Conservation (phyloP, 768 basidiomycete genomes). For the Asterophora parasitica region DNA sequence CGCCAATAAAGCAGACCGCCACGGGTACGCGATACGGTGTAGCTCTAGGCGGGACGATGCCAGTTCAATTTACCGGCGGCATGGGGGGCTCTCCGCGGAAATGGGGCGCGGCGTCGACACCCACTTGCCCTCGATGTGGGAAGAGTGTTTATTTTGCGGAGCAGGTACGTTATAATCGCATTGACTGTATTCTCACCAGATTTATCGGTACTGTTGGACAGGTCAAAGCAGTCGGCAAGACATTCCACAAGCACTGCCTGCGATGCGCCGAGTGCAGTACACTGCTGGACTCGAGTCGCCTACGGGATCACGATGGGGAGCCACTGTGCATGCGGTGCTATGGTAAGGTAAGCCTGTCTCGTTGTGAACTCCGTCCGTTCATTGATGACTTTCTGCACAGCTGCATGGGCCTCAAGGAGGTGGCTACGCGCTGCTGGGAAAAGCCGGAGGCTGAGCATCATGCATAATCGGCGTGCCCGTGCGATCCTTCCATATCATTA, state of each 20-base stretch:
- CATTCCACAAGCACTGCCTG: constrained; percentile 73
- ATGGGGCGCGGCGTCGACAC: constrained; percentile 51
- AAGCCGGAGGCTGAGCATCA: constrained; percentile 26
- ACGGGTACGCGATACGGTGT: constrained; percentile 69
- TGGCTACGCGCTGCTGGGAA: constrained; percentile 68
- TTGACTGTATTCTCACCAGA: background rate
- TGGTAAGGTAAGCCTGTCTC: constrained; percentile 43
- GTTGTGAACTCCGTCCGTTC: background rate
- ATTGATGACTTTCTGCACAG: constrained; percentile 30
- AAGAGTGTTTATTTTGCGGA: constrained; percentile 86
- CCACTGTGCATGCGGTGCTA: constrained; percentile 73
- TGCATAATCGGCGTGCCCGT: background rate
- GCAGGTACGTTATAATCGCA: constrained; percentile 40
- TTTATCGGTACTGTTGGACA: constrained; percentile 22
- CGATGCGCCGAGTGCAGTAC: constrained; percentile 72
- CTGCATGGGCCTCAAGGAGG: constrained; percentile 68
- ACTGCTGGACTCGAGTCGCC: constrained; percentile 61
- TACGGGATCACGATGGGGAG: constrained; percentile 73
- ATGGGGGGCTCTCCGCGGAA: constrained; percentile 36
- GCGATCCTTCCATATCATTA: background rate
- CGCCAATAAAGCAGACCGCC: constrained; percentile 22
- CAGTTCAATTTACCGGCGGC: constrained; percentile 31
- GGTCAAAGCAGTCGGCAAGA: constrained; percentile 80
- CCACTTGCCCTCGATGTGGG: constrained; percentile 62
- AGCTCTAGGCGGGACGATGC: constrained; percentile 37